A percentile compares a stretch with the other conserved stretches of the same genome.
phyloP scores from a whole-genome alignment of 1,284 basidiomycete species.

The Ustilago tritici region DNA sequence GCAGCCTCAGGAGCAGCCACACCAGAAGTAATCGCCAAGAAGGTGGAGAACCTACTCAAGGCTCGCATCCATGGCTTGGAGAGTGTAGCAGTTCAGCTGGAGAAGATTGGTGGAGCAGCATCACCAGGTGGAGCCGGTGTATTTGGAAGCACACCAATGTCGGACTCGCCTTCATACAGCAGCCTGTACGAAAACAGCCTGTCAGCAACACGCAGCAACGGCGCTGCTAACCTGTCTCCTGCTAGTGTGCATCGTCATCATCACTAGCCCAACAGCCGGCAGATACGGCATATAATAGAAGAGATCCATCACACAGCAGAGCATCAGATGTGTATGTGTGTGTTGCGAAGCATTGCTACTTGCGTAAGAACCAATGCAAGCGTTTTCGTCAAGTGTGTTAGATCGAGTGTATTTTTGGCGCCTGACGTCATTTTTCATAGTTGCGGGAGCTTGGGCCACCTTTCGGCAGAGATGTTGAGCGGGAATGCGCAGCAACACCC shows the following conservation, averaged over 20 bases:
- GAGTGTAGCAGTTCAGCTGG: conserved; percentile 58
- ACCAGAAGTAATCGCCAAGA: conserved; percentile 50
- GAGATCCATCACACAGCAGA: background rate
- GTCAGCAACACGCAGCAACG: conserved; percentile 7
- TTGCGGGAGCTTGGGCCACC: conserved; percentile 5
- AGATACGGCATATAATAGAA: background rate
- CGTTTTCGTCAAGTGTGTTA: background rate
- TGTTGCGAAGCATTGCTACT: background rate
- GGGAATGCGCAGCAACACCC: background rate
- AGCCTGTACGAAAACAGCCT: conserved; percentile 31
- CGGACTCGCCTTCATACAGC: conserved; percentile 31
- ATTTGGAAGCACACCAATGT: conserved; percentile 23
- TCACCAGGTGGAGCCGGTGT: conserved; percentile 10
- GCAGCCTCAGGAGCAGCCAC: conserved; percentile 3
- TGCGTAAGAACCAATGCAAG: too few species aligned
- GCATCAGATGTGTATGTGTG: background rate
- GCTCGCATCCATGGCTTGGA: conserved; percentile 57
- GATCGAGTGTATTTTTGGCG: background rate
- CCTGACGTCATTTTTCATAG: conserved; percentile 2
- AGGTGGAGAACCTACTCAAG: conserved; percentile 56
- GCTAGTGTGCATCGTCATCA: conserved; percentile 22
- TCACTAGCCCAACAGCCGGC: conserved; percentile 4
- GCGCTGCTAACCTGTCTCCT: conserved; percentile 12
- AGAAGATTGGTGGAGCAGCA: conserved; percentile 16
- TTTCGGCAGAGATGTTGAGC: conserved; percentile 1